Evolutionary conservation across 768 basidiomycete genomes (phyloP).

Genomic region (Mycena kentingensis): DNA sequence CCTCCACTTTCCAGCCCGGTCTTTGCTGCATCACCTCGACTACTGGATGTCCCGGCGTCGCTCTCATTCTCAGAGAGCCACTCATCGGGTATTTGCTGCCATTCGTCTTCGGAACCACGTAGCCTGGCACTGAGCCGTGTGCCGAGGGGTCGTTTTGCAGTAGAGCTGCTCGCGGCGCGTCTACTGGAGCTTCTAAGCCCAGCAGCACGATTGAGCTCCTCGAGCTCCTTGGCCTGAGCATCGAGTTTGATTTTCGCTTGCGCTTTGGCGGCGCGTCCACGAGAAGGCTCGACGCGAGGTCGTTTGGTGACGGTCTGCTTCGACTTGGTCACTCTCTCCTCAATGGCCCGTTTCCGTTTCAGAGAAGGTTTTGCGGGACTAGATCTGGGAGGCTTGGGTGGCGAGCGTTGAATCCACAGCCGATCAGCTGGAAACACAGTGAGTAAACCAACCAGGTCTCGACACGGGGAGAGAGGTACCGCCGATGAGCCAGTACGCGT

Average conservation of each 20-base stretch:
- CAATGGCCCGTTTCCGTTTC: constrained; percentile 38
- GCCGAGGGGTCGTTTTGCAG: constrained; percentile 43
- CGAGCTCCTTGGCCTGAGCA: constrained; percentile 68
- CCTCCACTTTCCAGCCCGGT: constrained; percentile 65
- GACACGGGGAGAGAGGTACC: constrained; percentile 38
- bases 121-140: constrained; percentile 69
- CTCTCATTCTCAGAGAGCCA: constrained; percentile 44
- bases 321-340: constrained; percentile 8
- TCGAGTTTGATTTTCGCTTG: constrained; percentile 72
- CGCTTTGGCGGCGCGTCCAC: constrained; percentile 66
- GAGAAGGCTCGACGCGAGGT: constrained; percentile 35
- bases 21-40: constrained; percentile 31
- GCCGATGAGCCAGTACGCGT: constrained; percentile 87
- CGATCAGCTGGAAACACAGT: constrained; percentile 58
- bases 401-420: constrained; percentile 82
- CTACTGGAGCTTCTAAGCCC: constrained; percentile 20
- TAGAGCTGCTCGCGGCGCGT: constrained; percentile 14
- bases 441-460: constrained; percentile 5
- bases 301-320: constrained; percentile 27
- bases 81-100: constrained; percentile 80
- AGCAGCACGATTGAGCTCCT: constrained; percentile 59
- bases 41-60: constrained; percentile 12
- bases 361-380: constrained; percentile 34
- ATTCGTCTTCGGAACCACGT: constrained; percentile 60
- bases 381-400: constrained; percentile 48